These are phyloP conservation scores for Alternaria gansuensis DNA, from an alignment of 2,329 filamentous ascomycete genomes.

Conservation along the genomic window DNA sequence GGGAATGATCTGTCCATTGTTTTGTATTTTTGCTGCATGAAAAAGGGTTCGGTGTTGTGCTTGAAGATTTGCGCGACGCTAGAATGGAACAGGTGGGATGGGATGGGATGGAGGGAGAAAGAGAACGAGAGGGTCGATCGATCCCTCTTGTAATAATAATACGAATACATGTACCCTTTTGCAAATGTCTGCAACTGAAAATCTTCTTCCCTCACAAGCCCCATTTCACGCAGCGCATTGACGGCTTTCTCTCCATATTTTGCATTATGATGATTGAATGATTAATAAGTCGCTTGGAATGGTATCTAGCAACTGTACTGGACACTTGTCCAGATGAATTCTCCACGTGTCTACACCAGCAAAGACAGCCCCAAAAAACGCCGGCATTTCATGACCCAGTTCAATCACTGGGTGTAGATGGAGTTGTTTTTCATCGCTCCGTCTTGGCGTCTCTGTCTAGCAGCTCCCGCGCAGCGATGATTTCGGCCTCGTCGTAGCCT, in stretches of 20 bases:
- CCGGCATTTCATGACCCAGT: conserved; percentile 13
- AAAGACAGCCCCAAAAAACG: conserved; percentile 14
- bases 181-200: not conserved
- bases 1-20: not conserved
- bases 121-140: conserved; percentile 6
- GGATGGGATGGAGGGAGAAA: conserved; percentile 1
- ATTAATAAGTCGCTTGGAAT: conserved; percentile 8
- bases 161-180: conserved; percentile 1
- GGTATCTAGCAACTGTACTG: conserved; percentile 11
- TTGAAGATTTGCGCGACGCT: not conserved
- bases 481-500: conserved; percentile 75
- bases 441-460: conserved; percentile 62
- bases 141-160: conserved; percentile 13
- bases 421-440: conserved; percentile 23
- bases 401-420: not conserved
- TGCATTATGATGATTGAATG: conserved; percentile 9
- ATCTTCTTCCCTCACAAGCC: not conserved
- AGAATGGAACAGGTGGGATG: not conserved
- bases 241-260: not conserved
- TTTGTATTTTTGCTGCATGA: conserved; percentile 2
- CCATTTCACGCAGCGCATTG: not conserved
- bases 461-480: conserved; percentile 74
- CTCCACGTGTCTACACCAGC: conserved; percentile 12
- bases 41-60: conserved; percentile 6
- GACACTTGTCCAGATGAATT: conserved; percentile 6